Conservation (phyloP, 495 filamentous ascomycete species). For the Trichoderma reesei region DNA sequence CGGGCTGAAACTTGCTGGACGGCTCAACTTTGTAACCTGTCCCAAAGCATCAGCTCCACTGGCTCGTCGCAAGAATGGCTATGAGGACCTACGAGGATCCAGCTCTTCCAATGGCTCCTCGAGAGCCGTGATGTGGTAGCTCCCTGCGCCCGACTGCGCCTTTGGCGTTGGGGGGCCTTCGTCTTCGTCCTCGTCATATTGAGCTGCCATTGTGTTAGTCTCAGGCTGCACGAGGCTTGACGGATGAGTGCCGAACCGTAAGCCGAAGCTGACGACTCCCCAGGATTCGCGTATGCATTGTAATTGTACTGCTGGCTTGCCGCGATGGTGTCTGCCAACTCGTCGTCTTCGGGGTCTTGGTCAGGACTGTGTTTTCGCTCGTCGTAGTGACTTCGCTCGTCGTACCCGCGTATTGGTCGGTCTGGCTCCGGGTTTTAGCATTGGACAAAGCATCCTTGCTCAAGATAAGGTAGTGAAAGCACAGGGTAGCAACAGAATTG, state of each 20-base stretch:
- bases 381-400: background rate
- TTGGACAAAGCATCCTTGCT: background rate
- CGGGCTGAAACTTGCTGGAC: conserved; percentile 31
- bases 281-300: background rate
- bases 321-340: background rate
- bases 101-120: conserved; percentile 6
- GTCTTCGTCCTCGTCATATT: conserved; percentile 7
- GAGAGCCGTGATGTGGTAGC: background rate
- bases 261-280: background rate
- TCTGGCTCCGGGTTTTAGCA: background rate
- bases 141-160: background rate
- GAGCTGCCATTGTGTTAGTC: background rate
- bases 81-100: conserved; percentile 14
- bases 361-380: background rate
- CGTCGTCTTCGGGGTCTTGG: conserved; percentile 2
- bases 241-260: background rate
- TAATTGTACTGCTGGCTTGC: background rate
- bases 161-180: background rate
- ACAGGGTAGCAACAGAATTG: background rate
- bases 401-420: background rate
- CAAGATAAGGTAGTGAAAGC: background rate
- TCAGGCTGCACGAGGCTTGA: background rate
- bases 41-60: background rate
- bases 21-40: conserved; percentile 32
- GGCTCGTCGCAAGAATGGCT: no score